A percentile compares a stretch with the other conserved stretches of the same genome.
phyloP scores from a whole-genome alignment of 352 stramenopile genomes.

The Blastocystis sp. region DNA sequence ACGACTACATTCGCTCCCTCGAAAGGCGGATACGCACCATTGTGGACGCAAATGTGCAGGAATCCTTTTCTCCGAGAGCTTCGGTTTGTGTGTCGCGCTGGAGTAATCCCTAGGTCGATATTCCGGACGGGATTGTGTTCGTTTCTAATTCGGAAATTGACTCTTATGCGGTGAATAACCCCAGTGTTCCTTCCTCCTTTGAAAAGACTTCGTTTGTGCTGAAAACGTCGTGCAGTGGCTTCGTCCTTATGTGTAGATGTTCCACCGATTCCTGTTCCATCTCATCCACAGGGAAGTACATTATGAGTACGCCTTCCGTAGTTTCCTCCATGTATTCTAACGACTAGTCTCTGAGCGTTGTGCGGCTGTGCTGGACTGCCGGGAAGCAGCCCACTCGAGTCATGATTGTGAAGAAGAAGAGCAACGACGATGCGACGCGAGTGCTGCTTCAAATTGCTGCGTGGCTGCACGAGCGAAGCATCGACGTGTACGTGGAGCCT shows the following conservation, averaged over 20 bases:
- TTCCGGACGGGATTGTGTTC: conserved; percentile 60
- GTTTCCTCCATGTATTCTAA: not conserved
- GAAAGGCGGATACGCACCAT: not conserved
- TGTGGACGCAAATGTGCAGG: not conserved
- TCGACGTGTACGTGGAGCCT: conserved; percentile 83
- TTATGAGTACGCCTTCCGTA: conserved; percentile 65
- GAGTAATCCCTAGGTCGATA: conserved; percentile 26
- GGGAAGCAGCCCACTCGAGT: conserved; percentile 75
- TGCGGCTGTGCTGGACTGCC: conserved; percentile 29
- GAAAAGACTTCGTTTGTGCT: conserved; percentile 64
- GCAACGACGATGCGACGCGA: conserved; percentile 82
- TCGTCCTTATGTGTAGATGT: conserved; percentile 7
- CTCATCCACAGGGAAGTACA: conserved; percentile 46
- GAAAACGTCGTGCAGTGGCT: conserved; percentile 14
- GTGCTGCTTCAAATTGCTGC: conserved; percentile 80
- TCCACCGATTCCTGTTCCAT: conserved; percentile 44
- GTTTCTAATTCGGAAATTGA: conserved; percentile 44
- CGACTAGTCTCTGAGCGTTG: conserved; percentile 35
- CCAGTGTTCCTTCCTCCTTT: not conserved
- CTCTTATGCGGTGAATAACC: not conserved
- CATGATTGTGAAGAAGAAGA: conserved; percentile 86
- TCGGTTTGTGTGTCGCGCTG: not conserved
- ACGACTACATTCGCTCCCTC: not conserved
- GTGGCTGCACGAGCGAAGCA: conserved; percentile 83
- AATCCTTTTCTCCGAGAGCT: not conserved